These are phyloP conservation scores for Pseudognaphalium luteoalbum DNA, from an alignment of 129 eudicot genomes.

Conservation along the genomic window DNA sequence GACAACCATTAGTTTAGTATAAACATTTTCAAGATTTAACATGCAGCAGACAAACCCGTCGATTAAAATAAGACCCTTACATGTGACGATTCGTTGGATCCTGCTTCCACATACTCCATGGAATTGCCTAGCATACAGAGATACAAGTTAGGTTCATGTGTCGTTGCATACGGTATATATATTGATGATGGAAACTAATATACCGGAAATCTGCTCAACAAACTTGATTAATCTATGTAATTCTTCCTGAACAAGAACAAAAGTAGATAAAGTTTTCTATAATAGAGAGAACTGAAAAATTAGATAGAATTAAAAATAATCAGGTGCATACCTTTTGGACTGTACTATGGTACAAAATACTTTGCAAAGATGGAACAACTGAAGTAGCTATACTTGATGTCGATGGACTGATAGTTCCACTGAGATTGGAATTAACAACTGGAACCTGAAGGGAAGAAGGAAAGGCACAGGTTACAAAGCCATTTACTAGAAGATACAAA, in stretches of 20 bases:
- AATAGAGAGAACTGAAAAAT: not conserved
- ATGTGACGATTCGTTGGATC: slow-evolving; percentile 47
- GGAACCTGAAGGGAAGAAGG: slow-evolving; percentile 45
- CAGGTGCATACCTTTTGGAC: slow-evolving; percentile 67
- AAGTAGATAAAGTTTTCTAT: slow-evolving; percentile 26
- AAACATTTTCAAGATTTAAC: not conserved
- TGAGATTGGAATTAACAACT: slow-evolving; percentile 35
- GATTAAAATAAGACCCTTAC: slow-evolving; percentile 31
- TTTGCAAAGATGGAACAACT: slow-evolving; percentile 80
- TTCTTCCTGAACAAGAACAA: slow-evolving; percentile 65
- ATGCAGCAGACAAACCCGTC: not conserved
- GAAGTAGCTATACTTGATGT: slow-evolving; percentile 49
- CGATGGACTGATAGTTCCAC: slow-evolving; percentile 46
- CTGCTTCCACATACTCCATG: slow-evolving; percentile 52
- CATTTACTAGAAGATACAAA: not conserved
- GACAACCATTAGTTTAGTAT: not conserved
- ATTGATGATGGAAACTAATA: slow-evolving; percentile 18
- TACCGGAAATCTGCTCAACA: slow-evolving; percentile 80
- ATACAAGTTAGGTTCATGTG: not conserved
- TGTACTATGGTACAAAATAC: slow-evolving; percentile 76
- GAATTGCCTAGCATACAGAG: slow-evolving; percentile 50
- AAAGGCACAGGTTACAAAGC: slow-evolving; percentile 9
- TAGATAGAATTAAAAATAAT: slow-evolving; percentile 16
- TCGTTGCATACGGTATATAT: not conserved
- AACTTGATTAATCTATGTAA: slow-evolving; percentile 67